A percentile compares a stretch with the other conserved stretches of the same genome.
Conservation (phyloP, 106 monocot genomes). For the Phalaenopsis aphrodite region DNA sequence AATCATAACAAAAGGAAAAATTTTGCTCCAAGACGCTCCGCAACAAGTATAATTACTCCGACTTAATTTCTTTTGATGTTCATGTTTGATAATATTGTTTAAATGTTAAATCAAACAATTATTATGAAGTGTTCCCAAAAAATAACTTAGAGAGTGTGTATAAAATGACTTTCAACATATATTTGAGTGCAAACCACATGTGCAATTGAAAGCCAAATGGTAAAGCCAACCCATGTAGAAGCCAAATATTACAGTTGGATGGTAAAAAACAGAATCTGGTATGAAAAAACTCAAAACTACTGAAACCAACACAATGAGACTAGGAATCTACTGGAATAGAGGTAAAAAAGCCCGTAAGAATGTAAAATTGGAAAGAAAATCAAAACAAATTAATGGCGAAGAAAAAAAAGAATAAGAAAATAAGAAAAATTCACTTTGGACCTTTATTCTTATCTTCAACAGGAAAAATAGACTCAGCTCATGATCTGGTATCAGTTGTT, state of each 20-base stretch:
- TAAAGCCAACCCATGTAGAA: conserved; percentile 86
- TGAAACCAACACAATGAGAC: conserved; percentile 44
- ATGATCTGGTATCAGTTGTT: conserved; percentile 89
- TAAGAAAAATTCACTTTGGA: neutral
- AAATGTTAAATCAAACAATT: too few relatives aligned
- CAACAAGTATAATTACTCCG: too few relatives aligned
- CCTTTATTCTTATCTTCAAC: conserved; percentile 75
- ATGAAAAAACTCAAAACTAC: conserved; percentile 55
- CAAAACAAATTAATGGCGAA: neutral
- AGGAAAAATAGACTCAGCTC: conserved; percentile 43
- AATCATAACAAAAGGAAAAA: too few relatives aligned
- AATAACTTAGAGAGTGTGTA: too few relatives aligned
- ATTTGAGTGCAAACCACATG: too few relatives aligned
- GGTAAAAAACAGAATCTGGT: conserved; percentile 36
- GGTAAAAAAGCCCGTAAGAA: neutral
- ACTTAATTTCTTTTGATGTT: too few relatives aligned
- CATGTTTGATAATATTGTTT: too few relatives aligned
- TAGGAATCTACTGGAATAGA: conserved; percentile 65
- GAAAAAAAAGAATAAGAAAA: neutral
- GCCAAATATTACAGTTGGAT: conserved; percentile 77
- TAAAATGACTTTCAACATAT: too few relatives aligned
- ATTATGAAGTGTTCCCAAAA: too few relatives aligned
- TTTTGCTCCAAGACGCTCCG: too few relatives aligned
- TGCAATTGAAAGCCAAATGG: neutral
- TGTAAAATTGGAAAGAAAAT: neutral